Base-by-base conservation (phyloP, 2,329 filamentous ascomycete species). In the Talaromyces marneffei region DNA sequence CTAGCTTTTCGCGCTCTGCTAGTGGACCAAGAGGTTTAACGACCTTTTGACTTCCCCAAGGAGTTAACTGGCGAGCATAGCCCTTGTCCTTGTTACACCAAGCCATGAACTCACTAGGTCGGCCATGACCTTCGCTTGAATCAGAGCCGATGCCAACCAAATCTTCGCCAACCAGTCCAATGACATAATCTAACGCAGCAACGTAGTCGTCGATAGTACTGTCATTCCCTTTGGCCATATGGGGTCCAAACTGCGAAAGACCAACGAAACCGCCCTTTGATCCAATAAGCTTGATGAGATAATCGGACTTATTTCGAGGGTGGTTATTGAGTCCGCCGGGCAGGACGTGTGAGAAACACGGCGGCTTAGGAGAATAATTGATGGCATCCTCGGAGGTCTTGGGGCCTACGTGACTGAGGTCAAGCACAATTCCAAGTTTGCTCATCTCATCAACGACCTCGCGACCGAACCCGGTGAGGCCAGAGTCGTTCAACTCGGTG, bases 11-110 rank as follows among this genome's bases (percentile, higher is more conserved):
- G 6, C 73, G 66, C 23, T 77, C 74, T 1, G 68, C 74, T 29
- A 78, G 59, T 8, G 69, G 69, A 0, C 75, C 75, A 14, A 78
- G 65, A 5, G 75, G 74, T 65, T 78, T 78, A 6, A 77, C 70
- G 0, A 78, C 75, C 62, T 74, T 75, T 50, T 75, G 70, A 46
- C 73, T 75, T 0, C 75, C 75, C 75, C 74, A 77, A 0, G 74
- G 74, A 1, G 74, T 77, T 33, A 77, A 64, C 9, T 69, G 69
- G 9, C 75, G 62, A 1, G 74, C 71, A 55, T 77, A 77, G 1
- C 75, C 75, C 65, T 77, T 77, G 59, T 77, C 75, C 40, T 70
- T 74, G 63, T 77, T 77, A 65, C 74, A 77, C 75, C 74, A 76
- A 1, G 69, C 74, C 65, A 77, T 72, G 62, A 77, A 77, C 2